Evolutionary conservation across 345 rosid genomes (phyloP).

Genomic region (Aquilaria malaccensis): DNA sequence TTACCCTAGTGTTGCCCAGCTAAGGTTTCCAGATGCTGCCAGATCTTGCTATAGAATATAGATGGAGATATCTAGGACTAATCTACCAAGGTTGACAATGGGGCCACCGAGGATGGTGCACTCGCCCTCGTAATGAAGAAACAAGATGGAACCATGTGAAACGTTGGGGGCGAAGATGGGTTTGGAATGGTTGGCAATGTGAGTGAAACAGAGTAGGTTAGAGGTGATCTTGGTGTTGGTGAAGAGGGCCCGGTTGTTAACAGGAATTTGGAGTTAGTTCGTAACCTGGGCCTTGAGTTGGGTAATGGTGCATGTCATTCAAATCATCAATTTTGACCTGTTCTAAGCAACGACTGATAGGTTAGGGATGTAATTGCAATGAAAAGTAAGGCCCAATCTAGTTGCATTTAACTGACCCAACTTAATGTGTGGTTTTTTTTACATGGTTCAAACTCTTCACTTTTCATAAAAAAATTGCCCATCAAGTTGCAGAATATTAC

Average conservation of each 20-base stretch:
- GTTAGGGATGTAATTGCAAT: too few species aligned
- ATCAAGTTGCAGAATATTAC: too few species aligned
- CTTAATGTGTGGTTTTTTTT: too few species aligned
- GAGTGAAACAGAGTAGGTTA: constrained; percentile 44
- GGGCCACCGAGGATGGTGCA: constrained; percentile 58
- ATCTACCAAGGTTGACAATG: constrained; percentile 62
- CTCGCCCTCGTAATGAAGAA: constrained; percentile 71
- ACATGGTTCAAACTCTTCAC: too few species aligned
- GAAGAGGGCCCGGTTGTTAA: constrained; percentile 68
- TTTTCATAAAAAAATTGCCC: too few species aligned
- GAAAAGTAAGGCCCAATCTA: too few species aligned
- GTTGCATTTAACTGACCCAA: too few species aligned
- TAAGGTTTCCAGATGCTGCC: too few species aligned
- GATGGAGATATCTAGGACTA: constrained; percentile 4
- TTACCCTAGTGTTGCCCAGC: too few species aligned
- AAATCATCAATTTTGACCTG: constrained; percentile 53
- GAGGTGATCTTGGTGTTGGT: constrained; percentile 51
- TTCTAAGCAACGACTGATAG: constrained; percentile 36
- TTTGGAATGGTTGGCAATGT: constrained; percentile 56
- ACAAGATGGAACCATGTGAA: constrained; percentile 69
- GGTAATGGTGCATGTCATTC: constrained; percentile 31
- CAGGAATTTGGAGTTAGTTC: constrained; percentile 76
- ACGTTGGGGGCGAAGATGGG: constrained; percentile 51
- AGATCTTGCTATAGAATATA: too few species aligned
- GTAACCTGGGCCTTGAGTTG: constrained; percentile 72